A percentile compares a stretch with the other conserved stretches of the same genome.
Conservation (phyloP, 2,329 filamentous ascomycete genomes). For the Aspergillus sp. region DNA sequence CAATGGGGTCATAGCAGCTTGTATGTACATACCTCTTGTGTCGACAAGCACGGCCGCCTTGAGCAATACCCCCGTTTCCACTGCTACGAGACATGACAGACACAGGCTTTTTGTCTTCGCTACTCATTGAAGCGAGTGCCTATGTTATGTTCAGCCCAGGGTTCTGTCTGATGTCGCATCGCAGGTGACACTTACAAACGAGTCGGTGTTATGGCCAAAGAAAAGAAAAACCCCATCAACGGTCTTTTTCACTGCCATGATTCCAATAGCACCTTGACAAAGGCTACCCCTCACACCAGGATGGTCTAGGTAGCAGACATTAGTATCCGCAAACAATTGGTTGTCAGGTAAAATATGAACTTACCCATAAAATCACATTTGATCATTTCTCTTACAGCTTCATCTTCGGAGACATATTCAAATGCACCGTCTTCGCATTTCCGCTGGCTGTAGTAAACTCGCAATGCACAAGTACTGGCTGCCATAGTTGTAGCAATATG, state of each 20-base stretch:
- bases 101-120: conserved; percentile 66
- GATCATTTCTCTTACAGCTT: conserved; percentile 72
- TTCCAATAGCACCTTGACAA: conserved; percentile 82
- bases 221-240: conserved; percentile 73
- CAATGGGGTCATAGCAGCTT: neutral
- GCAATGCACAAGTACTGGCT: conserved; percentile 77
- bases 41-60: conserved; percentile 35
- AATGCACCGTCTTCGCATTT: conserved; percentile 58
- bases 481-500: conserved; percentile 97
- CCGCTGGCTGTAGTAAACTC: conserved; percentile 68
- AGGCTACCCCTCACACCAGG: conserved; percentile 76
- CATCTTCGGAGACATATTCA: conserved; percentile 68
- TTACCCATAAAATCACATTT: conserved; percentile 81
- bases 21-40: conserved; percentile 17
- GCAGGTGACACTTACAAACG: conserved; percentile 47
- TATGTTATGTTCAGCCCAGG: conserved; percentile 17
- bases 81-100: conserved; percentile 83
- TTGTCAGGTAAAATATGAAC: conserved; percentile 2
- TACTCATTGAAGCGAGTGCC: conserved; percentile 84
- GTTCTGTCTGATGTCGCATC: neutral
- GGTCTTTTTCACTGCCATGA: conserved; percentile 85
- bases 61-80: conserved; percentile 49
- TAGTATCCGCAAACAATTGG: conserved; percentile 4
- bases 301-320: conserved; percentile 49
- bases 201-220: conserved; percentile 95